Conservation (phyloP, 2,329 filamentous ascomycete genomes). For the Apiospora sp. region DNA sequence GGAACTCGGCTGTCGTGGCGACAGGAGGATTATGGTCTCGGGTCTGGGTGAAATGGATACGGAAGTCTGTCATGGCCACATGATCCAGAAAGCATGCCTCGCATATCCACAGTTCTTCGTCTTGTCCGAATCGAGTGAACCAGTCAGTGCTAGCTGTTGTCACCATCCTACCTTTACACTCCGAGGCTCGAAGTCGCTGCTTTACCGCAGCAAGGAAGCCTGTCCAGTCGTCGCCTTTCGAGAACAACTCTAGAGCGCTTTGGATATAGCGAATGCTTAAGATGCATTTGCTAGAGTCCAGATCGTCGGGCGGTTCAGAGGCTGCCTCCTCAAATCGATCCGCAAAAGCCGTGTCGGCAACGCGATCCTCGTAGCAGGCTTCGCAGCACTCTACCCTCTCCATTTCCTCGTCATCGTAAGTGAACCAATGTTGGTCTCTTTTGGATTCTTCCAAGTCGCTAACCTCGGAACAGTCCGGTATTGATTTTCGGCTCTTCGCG, state of each 20-base stretch:
- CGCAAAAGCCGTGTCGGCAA: slow-evolving; percentile 19
- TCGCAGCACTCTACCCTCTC: slow-evolving; percentile 14
- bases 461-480: neutral
- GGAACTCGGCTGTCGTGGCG: neutral
- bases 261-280: neutral
- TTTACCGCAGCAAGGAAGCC: neutral
- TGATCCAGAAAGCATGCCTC: slow-evolving; percentile 25
- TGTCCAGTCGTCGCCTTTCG: neutral
- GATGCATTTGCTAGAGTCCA: neutral
- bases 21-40: neutral
- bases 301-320: neutral
- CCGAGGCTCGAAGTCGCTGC: slow-evolving; percentile 1
- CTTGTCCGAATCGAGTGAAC: neutral
- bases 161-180: slow-evolving; percentile 4
- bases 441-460: neutral
- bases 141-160: neutral
- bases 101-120: slow-evolving; percentile 16
- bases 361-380: slow-evolving; percentile 25
- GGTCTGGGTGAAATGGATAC: neutral
- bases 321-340: neutral
- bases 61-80: slow-evolving; percentile 1
- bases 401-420: neutral
- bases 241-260: neutral
- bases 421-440: neutral
- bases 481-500: neutral